A percentile compares a stretch with the other conserved stretches of the same genome.
These are phyloP conservation scores for Dacryopinax primogenitus DNA, from an alignment of 768 basidiomycete species.

Conservation along the genomic window DNA sequence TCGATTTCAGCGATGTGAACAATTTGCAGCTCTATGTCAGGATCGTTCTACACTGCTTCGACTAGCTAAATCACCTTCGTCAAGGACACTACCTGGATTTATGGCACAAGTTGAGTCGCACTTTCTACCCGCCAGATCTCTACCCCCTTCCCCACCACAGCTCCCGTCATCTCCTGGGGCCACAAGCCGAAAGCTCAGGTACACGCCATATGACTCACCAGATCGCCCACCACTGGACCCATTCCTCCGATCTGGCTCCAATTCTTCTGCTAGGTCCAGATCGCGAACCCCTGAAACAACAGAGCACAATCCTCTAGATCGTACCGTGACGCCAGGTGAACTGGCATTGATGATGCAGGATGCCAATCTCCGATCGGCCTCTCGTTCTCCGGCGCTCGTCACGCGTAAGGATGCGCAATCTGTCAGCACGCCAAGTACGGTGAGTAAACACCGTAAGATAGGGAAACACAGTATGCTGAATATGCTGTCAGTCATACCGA, in stretches of 20 bases:
- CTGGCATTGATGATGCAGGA: conserved; percentile 32
- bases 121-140: conserved; percentile 8
- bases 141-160: conserved; percentile 7
- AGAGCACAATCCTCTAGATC: conserved; percentile 21
- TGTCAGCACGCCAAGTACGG: background rate
- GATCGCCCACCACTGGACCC: conserved; percentile 38
- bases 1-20: conserved; percentile 48
- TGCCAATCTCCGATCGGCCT: conserved; percentile 8
- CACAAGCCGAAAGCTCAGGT: conserved; percentile 48
- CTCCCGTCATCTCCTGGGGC: conserved; percentile 54
- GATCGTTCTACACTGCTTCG: conserved; percentile 36
- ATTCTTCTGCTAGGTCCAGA: conserved; percentile 28
- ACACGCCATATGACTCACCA: conserved; percentile 57
- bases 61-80: conserved; percentile 38
- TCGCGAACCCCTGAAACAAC: conserved; percentile 24
- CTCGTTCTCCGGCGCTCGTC: background rate
- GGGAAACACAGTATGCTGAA: background rate
- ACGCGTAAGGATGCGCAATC: background rate
- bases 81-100: conserved; percentile 41
- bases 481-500: background rate
- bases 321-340: conserved; percentile 34
- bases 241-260: conserved; percentile 27
- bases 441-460: too few species aligned
- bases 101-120: background rate
- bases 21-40: conserved; percentile 43